Evolutionary conservation across 2,329 filamentous ascomycete species (phyloP), one percentile per base, ranked within the genome.

Genomic region (Clarireedia monteithiana): DNA sequence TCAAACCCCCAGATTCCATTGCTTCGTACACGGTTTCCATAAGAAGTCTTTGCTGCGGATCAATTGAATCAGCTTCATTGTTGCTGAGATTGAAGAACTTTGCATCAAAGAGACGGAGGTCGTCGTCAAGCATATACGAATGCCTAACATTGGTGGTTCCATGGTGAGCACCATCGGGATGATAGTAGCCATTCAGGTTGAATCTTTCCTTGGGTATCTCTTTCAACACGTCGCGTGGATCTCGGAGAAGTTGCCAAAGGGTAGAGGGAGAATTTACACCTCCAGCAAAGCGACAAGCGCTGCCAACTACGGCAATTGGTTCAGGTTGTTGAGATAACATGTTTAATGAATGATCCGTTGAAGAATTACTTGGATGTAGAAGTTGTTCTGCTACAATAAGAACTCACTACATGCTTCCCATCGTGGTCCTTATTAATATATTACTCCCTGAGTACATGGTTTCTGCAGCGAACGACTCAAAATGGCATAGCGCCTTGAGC

Each of bases 151-250:
- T 60, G 3, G 53, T 53, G 9, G 53, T 56, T 7, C 56, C 56
- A 52, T 58, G 58, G 51, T 60, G 50, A 23, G 44, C 51, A 34
- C 46, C 53, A 15, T 76, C 72, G 0, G 78, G 77, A 60, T 81
- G 79, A 59, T 76, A 80, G 63, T 77, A 80, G 9, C 76, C 76
- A 14, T 75, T 68, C 24, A 77, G 71, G 42, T 80, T 79, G 58
- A 81, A 72, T 7, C 78, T 45, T 47, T 27, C 42, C 38, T 50
- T 63, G 30, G 65, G 62, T 27, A 58, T 57, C 4, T 55, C 72
- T 6, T 45, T 48, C 58, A 64, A 66, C 14, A 55, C 63, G 53
- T 53, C 61, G 24, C 57, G 17, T 1, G 63, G 63, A 17, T 63
- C 53, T 15, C 56, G 57, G 7, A 65, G 65, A 4, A 71, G 59